phyloP scores from a whole-genome alignment of 2,329 filamentous ascomycete species.

The Hymenoscyphus linearis region DNA sequence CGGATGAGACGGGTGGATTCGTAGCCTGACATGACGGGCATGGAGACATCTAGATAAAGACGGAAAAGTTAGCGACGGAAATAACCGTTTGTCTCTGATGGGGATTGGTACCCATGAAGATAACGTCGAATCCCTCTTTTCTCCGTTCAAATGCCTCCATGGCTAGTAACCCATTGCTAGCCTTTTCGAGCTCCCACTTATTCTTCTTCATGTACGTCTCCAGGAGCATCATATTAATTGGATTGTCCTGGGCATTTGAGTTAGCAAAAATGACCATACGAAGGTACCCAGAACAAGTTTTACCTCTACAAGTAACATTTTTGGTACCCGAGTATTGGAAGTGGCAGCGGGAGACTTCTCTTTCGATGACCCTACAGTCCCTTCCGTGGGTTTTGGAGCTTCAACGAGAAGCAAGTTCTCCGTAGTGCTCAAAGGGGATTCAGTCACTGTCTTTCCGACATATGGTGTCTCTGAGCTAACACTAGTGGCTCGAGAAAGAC shows the following conservation, averaged over 20 bases:
- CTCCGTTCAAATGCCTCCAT: conserved; percentile 37
- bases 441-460: background rate
- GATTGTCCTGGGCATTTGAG: background rate
- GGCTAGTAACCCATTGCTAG: conserved; percentile 41
- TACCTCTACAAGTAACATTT: conserved; percentile 24
- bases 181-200: conserved; percentile 33
- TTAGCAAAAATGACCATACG: background rate
- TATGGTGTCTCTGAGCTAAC: background rate
- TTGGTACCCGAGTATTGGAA: conserved; percentile 1
- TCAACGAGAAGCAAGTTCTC: background rate
- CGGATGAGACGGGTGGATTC: conserved; percentile 44
- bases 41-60: conserved; percentile 41
- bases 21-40: conserved; percentile 49
- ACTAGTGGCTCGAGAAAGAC: background rate
- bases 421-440: background rate
- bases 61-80: no score
- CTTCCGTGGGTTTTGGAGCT: background rate
- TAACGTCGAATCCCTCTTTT: conserved; percentile 35
- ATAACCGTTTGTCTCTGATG: no score
- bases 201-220: conserved; percentile 27
- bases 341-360: background rate
- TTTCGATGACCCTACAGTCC: background rate
- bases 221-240: conserved; percentile 31
- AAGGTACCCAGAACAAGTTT: background rate
- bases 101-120: conserved; percentile 40